phyloP scores from a whole-genome alignment of 2,329 filamentous ascomycete genomes.

The Aspergillus unguis region DNA sequence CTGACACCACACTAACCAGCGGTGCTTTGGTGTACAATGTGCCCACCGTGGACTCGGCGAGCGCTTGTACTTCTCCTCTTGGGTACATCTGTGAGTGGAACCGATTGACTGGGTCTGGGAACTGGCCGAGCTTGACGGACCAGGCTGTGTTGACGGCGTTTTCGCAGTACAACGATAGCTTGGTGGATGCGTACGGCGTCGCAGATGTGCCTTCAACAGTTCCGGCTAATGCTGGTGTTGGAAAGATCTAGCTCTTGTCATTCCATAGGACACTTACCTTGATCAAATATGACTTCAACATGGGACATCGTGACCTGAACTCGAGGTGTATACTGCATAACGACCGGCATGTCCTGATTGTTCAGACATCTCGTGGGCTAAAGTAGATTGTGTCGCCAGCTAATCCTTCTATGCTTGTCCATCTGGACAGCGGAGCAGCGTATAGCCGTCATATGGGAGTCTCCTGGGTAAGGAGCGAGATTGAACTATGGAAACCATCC shows the following conservation, averaged over 20 bases:
- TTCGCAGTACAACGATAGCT: background rate
- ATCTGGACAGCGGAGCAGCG: too few species aligned
- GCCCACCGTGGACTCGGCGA: conserved; percentile 5
- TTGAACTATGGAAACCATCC: too few species aligned
- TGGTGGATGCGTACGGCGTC: conserved; percentile 10
- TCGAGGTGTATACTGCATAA: too few species aligned
- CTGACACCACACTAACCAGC: conserved; percentile 11
- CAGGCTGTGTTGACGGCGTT: conserved; percentile 6
- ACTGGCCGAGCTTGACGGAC: conserved; percentile 8
- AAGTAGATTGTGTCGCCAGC: too few species aligned
- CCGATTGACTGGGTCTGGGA: conserved; percentile 6
- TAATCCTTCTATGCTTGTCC: too few species aligned
- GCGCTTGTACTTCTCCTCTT: conserved; percentile 4
- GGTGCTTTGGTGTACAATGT: conserved; percentile 15
- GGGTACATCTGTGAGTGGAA: conserved; percentile 18
- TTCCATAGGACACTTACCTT: background rate
- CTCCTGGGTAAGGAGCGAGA: too few species aligned
- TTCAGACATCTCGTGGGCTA: too few species aligned
- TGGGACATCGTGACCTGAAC: too few species aligned
- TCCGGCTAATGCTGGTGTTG: conserved; percentile 17
- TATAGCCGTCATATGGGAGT: too few species aligned
- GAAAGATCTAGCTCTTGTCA: conserved; percentile 8
- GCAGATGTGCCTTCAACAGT: conserved; percentile 15
- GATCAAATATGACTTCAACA: background rate
- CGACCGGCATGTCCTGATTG: too few species aligned